These are phyloP conservation scores for Serendipita vermifera DNA, from an alignment of 768 basidiomycete species.

Conservation along the genomic window DNA sequence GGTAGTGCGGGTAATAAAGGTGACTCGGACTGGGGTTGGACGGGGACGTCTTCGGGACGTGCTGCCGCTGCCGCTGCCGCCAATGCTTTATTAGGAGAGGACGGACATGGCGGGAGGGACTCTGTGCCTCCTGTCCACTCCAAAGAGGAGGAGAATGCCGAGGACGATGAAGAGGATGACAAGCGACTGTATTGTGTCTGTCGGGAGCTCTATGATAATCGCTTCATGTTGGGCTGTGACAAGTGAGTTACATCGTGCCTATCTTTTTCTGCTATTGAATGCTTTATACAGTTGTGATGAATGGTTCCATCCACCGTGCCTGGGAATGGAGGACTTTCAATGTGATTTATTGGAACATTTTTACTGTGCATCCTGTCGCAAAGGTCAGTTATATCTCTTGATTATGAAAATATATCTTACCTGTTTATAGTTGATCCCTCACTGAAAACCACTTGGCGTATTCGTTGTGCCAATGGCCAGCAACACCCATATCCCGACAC, in stretches of 20 bases:
- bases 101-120: background rate
- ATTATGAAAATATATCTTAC: background rate
- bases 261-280: background rate
- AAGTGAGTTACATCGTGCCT: slow-evolving; percentile 35
- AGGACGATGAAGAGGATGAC: slow-evolving; percentile 34
- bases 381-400: slow-evolving; percentile 38
- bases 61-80: slow-evolving; percentile 30
- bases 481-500: slow-evolving; percentile 50
- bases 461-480: slow-evolving; percentile 59
- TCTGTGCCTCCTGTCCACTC: slow-evolving; percentile 27
- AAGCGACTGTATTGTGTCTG: slow-evolving; percentile 82
- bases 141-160: slow-evolving; percentile 37
- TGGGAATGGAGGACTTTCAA: slow-evolving; percentile 65
- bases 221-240: slow-evolving; percentile 89
- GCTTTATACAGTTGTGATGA: slow-evolving; percentile 59
- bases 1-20: background rate
- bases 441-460: slow-evolving; percentile 66
- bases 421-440: slow-evolving; percentile 39
- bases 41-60: slow-evolving; percentile 48
- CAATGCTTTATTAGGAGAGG: slow-evolving; percentile 16
- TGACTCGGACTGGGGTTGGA: slow-evolving; percentile 48
- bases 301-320: slow-evolving; percentile 86
- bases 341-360: slow-evolving; percentile 88
- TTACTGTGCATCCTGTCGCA: slow-evolving; percentile 68
- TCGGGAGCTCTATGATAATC: slow-evolving; percentile 73